These are phyloP conservation scores for Fusarium foetens DNA, from an alignment of 2,329 filamentous ascomycete genomes.

Conservation along the genomic window DNA sequence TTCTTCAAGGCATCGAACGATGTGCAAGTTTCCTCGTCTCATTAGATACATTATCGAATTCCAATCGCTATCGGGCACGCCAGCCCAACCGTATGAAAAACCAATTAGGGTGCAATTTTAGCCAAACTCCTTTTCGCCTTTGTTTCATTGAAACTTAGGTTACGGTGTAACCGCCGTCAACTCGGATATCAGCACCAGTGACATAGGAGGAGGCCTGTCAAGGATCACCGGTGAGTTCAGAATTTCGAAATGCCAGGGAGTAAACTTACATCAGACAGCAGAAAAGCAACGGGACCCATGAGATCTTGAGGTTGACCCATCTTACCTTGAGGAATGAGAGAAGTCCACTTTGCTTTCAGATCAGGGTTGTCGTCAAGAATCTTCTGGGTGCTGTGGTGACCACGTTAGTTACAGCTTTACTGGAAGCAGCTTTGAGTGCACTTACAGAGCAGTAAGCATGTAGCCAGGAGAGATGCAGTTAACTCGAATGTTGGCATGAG, in stretches of 20 bases:
- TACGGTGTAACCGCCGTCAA: slow-evolving; percentile 90
- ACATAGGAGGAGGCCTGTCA: slow-evolving; percentile 73
- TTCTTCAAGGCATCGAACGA: not conserved
- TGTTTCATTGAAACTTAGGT: slow-evolving; percentile 59
- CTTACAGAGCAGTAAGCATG: slow-evolving; percentile 93
- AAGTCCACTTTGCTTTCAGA: slow-evolving; percentile 89
- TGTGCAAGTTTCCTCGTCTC: not conserved
- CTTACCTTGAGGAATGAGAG: slow-evolving; percentile 89
- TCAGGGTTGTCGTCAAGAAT: slow-evolving; percentile 94
- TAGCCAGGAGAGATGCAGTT: slow-evolving; percentile 97
- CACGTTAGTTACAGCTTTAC: not conserved
- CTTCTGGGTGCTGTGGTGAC: slow-evolving; percentile 77
- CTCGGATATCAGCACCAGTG: slow-evolving; percentile 77
- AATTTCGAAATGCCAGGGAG: too few species aligned
- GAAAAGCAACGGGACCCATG: slow-evolving; percentile 90
- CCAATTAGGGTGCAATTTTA: slow-evolving; percentile 3
- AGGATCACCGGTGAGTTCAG: not conserved
- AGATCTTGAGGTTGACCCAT: slow-evolving; percentile 93
- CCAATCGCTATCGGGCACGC: slow-evolving; percentile 27
- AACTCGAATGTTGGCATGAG: slow-evolving; percentile 84
- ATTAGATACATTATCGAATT: slow-evolving; percentile 37
- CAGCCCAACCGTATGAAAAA: slow-evolving; percentile 9
- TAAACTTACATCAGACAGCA: slow-evolving; percentile 71
- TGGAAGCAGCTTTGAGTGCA: slow-evolving; percentile 18
- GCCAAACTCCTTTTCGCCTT: not conserved